Evolutionary conservation across 2,329 filamentous ascomycete genomes (phyloP).

Genomic region (Aspergillus caelatus): DNA sequence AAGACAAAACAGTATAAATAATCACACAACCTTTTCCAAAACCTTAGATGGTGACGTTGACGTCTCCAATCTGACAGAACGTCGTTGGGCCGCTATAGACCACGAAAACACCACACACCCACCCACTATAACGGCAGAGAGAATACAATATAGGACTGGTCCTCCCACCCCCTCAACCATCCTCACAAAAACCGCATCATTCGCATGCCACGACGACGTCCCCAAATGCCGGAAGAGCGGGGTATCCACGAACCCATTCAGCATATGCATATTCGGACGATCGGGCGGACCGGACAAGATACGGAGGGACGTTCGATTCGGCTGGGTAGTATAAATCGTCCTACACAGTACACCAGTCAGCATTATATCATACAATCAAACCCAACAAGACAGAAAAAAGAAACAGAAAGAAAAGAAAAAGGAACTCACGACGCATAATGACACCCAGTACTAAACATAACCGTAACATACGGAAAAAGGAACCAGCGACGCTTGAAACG

Average conservation of each 20-base stretch:
- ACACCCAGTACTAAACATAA: conserved; percentile 50
- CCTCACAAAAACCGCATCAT: conserved; percentile 32
- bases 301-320: conserved; percentile 35
- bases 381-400: not conserved
- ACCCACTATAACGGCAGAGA: not conserved
- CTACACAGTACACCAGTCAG: conserved; percentile 15
- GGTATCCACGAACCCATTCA: conserved; percentile 44
- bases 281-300: conserved; percentile 38
- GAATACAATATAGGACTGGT: not conserved
- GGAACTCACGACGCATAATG: conserved; percentile 45
- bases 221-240: conserved; percentile 48
- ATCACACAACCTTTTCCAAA: not conserved
- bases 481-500: conserved; percentile 45
- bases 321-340: conserved; percentile 43
- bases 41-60: not conserved
- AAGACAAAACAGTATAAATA: too few species aligned
- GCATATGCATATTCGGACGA: conserved; percentile 37
- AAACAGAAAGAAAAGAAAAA: not conserved
- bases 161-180: not conserved
- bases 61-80: not conserved
- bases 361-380: not conserved
- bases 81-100: not conserved
- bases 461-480: conserved; percentile 43
- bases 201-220: conserved; percentile 48
- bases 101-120: not conserved